A percentile compares a stretch with the other conserved stretches of the same genome.
Conservation (phyloP, 306 rosid species). For the Phaseolus lunatus region DNA sequence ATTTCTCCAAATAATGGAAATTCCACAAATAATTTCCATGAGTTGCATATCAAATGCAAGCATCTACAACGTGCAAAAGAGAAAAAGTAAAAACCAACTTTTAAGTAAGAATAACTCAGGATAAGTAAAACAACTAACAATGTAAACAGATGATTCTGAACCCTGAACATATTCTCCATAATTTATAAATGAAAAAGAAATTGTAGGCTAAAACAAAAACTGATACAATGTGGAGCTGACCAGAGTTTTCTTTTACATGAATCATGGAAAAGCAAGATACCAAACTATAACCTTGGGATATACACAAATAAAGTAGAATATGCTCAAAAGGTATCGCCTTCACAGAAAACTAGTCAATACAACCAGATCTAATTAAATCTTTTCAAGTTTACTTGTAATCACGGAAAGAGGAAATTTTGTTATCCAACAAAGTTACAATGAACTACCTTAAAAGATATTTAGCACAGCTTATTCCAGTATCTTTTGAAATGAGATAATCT, state of each 20-base stretch:
- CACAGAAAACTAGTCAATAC: slow-evolving; percentile 18
- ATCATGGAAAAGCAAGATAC: slow-evolving; percentile 30
- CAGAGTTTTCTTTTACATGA: slow-evolving; percentile 13
- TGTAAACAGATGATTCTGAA: slow-evolving; percentile 32
- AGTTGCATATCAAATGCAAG: slow-evolving; percentile 66
- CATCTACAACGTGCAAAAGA: slow-evolving; percentile 57
- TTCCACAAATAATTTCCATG: slow-evolving; percentile 65
- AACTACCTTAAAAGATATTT: slow-evolving; percentile 82
- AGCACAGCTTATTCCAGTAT: slow-evolving; percentile 82
- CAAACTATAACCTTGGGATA: slow-evolving; percentile 30
- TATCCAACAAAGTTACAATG: slow-evolving; percentile 3
- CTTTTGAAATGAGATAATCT: slow-evolving; percentile 91
- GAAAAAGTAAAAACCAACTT: slow-evolving; percentile 39
- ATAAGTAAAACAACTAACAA: slow-evolving; percentile 25
- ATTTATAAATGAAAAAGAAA: not conserved
- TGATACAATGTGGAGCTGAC: not conserved
- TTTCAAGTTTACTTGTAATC: slow-evolving; percentile 22
- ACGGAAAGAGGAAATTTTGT: not conserved
- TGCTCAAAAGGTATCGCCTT: slow-evolving; percentile 6
- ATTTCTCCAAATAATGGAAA: slow-evolving; percentile 53
- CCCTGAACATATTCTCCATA: slow-evolving; percentile 14
- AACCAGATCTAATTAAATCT: slow-evolving; percentile 26
- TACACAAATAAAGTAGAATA: slow-evolving; percentile 14
- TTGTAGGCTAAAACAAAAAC: not conserved
- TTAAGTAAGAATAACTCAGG: slow-evolving; percentile 21